Conservation (phyloP, 2,329 filamentous ascomycete species). For the Diaporthe sp. region DNA sequence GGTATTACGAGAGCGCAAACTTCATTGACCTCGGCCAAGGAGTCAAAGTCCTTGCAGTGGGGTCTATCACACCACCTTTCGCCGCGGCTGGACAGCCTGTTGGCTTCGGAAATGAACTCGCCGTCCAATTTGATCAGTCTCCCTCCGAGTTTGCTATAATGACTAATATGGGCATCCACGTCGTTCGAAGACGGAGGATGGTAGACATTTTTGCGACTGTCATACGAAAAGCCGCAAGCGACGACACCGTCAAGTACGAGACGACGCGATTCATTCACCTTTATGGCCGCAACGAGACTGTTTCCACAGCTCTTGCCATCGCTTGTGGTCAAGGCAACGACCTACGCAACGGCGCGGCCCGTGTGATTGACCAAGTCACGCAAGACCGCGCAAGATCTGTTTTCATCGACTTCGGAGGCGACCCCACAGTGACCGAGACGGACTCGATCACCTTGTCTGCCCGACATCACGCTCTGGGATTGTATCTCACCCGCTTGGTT, state of each 20-base stretch:
- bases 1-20: conserved; percentile 83
- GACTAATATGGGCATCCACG: conserved; percentile 90
- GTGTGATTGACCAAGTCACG: conserved; percentile 87
- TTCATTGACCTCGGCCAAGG: conserved; percentile 79
- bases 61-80: conserved; percentile 80
- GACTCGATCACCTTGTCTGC: conserved; percentile 91
- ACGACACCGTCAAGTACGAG: conserved; percentile 85
- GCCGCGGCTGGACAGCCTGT: conserved; percentile 75
- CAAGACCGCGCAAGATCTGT: conserved; percentile 86
- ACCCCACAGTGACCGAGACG: conserved; percentile 84
- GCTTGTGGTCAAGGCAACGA: conserved; percentile 95
- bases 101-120: conserved; percentile 95
- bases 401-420: conserved; percentile 94
- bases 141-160: conserved; percentile 89
- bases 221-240: conserved; percentile 79
- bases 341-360: conserved; percentile 75
- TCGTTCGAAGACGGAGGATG: conserved; percentile 84
- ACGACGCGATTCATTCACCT: conserved; percentile 85
- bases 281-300: conserved; percentile 90
- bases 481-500: conserved; percentile 91
- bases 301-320: conserved; percentile 91
- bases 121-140: conserved; percentile 91
- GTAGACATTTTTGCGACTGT: conserved; percentile 93
- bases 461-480: conserved; percentile 86
- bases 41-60: conserved; percentile 82